Evolutionary conservation across 129 eudicot genomes (phyloP).

Genomic region (Logfia minima): DNA sequence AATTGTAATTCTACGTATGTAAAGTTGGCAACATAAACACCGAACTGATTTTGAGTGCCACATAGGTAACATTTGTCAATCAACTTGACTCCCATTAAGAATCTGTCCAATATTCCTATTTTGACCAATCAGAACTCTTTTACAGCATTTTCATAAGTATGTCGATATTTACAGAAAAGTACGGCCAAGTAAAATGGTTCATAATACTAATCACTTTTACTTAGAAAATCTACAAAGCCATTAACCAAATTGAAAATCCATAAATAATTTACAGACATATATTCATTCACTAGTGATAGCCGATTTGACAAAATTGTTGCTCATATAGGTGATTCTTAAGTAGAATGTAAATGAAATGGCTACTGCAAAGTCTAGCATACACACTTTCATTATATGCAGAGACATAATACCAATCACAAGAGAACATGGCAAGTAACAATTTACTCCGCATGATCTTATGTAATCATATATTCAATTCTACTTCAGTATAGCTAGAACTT

Average conservation of each 20-base stretch:
- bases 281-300: background rate
- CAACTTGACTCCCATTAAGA: background rate
- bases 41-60: background rate
- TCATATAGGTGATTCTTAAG: background rate
- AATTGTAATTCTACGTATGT: background rate
- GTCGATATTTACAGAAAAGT: constrained; percentile 1
- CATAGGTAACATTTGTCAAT: background rate
- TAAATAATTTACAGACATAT: background rate
- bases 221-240: background rate
- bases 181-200: background rate
- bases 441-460: background rate
- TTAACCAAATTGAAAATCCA: constrained; percentile 9
- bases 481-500: background rate
- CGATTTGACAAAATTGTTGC: constrained; percentile 17
- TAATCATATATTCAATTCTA: background rate
- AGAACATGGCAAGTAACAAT: background rate
- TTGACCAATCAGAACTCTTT: background rate
- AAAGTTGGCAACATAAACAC: constrained; percentile 12
- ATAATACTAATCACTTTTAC: background rate
- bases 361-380: constrained; percentile 11
- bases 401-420: constrained; percentile 14
- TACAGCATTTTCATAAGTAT: background rate
- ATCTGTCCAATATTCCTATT: background rate
- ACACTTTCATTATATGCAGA: background rate
- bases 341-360: constrained; percentile 1